Conservation (phyloP, 225 moss, liverwort and hornwort genomes). For the Neckera pumila region DNA sequence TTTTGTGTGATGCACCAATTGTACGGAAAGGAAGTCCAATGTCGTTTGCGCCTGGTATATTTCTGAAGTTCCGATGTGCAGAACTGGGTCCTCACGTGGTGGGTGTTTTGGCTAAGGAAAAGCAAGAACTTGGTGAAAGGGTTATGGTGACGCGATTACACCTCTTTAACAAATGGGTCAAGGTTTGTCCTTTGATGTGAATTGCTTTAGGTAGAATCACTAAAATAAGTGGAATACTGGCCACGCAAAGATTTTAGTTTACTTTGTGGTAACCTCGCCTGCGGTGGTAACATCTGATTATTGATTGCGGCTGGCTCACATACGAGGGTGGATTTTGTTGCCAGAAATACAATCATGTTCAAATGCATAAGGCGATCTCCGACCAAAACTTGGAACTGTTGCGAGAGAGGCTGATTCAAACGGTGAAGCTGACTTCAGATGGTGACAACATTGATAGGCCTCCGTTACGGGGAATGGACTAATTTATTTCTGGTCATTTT, state of each 20-base stretch:
- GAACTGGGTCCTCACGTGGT: background rate
- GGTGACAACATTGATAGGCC: conserved; percentile 80
- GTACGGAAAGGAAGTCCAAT: background rate
- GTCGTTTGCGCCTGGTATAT: background rate
- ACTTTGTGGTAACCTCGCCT: background rate
- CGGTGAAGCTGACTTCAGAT: conserved; percentile 76
- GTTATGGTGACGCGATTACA: conserved; percentile 98
- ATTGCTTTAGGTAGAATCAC: background rate
- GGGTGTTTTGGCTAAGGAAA: conserved; percentile 35
- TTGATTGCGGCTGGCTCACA: background rate
- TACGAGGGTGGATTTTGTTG: background rate
- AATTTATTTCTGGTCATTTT: background rate
- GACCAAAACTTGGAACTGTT: conserved; percentile 89
- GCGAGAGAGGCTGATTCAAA: conserved; percentile 81
- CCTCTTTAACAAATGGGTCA: conserved; percentile 95
- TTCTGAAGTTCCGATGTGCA: background rate
- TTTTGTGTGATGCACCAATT: background rate
- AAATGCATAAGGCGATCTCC: conserved; percentile 83
- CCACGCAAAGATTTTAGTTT: background rate
- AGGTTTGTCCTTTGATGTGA: conserved; percentile 39
- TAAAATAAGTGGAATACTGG: background rate
- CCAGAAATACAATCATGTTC: conserved; percentile 92
- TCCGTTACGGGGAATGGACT: conserved; percentile 35
- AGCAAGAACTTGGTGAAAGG: conserved; percentile 91
- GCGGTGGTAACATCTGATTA: background rate